Conservation (phyloP, 139 green algal species). For the Spirogloea muscicola region DNA sequence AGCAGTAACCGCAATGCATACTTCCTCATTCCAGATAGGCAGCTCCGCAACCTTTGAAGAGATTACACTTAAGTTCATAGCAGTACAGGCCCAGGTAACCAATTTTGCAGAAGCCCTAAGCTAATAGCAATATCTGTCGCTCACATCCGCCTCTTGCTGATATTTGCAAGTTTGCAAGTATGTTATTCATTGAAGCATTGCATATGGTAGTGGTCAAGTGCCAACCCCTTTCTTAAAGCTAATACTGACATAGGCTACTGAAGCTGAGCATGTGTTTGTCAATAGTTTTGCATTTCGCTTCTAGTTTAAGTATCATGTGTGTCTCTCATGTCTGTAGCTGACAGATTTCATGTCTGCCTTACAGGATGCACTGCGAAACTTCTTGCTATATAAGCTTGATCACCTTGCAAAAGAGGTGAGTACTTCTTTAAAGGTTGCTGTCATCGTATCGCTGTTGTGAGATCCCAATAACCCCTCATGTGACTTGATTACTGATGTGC, state of each 20-base stretch:
- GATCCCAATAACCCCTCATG: not conserved
- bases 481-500: not conserved
- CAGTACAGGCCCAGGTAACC: conserved; percentile 39
- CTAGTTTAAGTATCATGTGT: no score
- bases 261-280: no score
- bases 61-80: conserved; percentile 73
- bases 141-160: not conserved
- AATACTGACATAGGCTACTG: no score
- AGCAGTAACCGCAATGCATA: no score
- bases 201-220: no score
- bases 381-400: conserved; percentile 61
- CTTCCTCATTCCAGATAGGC: conserved; percentile 17
- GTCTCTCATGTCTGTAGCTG: no score
- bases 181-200: no score
- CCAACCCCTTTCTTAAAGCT: no score
- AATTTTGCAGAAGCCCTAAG: no score
- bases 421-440: not conserved
- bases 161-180: not conserved
- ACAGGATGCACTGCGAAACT: conserved; percentile 58
- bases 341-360: no score
- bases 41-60: conserved; percentile 76
- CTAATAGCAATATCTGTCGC: not conserved
- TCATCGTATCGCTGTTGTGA: not conserved
- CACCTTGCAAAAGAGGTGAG: conserved; percentile 55
- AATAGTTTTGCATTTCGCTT: no score